Conservation (phyloP, 495 filamentous ascomycete species). For the Penicillium turbatum region DNA sequence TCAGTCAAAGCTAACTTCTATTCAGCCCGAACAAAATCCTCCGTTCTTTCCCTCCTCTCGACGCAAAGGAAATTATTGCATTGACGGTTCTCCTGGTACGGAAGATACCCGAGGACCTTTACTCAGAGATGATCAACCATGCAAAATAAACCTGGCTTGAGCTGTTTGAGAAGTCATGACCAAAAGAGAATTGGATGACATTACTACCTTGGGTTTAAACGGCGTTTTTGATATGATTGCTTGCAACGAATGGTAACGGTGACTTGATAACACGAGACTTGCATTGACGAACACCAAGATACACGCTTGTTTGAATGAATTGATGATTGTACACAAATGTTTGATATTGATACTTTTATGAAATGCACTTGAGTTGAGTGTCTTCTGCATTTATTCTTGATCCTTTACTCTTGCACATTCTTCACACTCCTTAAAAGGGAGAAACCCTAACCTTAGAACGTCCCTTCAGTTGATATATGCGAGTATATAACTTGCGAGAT, state of each 20-base stretch:
- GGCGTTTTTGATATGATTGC: constrained; percentile 19
- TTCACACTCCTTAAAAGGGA: background rate
- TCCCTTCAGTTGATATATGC: no score
- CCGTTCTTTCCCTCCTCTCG: constrained; percentile 79
- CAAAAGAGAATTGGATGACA: background rate
- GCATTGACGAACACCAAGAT: constrained; percentile 17
- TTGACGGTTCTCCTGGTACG: constrained; percentile 73
- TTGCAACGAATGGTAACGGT: constrained; percentile 1
- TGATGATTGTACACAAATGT: constrained; percentile 18
- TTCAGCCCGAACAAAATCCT: constrained; percentile 84
- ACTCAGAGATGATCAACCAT: constrained; percentile 81
- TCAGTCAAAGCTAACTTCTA: constrained; percentile 12
- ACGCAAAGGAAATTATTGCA: constrained; percentile 75
- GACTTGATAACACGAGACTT: constrained; percentile 13
- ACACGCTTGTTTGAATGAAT: constrained; percentile 22
- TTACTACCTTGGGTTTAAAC: constrained; percentile 8
- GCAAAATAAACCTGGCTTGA: constrained; percentile 53
- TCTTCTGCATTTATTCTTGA: no score
- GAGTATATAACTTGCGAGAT: no score
- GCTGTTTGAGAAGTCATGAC: background rate
- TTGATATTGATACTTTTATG: background rate
- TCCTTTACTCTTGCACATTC: background rate
- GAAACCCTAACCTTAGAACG: background rate
- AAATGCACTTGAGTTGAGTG: background rate
- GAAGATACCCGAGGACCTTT: constrained; percentile 85